These are phyloP conservation scores for Cyclotella choctawhatcheeana DNA, from an alignment of 108 stramenopile genomes.

Conservation along the genomic window DNA sequence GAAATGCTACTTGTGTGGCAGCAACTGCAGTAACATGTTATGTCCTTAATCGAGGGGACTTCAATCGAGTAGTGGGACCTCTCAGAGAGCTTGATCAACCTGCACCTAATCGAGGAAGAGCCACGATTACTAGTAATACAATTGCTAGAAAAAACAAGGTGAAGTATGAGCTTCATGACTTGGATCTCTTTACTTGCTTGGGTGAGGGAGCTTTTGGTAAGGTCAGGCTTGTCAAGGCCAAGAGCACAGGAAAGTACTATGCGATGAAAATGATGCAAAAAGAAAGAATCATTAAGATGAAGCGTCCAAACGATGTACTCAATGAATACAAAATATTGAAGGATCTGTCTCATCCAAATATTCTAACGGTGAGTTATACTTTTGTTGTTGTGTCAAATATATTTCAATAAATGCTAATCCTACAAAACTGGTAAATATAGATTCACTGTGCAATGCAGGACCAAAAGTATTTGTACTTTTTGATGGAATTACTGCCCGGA, in stretches of 20 bases:
- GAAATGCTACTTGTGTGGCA: conserved; percentile 53
- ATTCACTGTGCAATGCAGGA: conserved; percentile 57
- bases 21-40: conserved; percentile 32
- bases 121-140: background rate
- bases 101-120: background rate
- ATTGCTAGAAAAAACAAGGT: conserved; percentile 8
- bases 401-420: background rate
- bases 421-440: background rate
- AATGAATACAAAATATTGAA: conserved; percentile 47
- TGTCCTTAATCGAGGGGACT: conserved; percentile 51
- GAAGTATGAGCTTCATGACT: conserved; percentile 32
- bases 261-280: conserved; percentile 54
- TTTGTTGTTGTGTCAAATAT: background rate
- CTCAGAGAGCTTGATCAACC: conserved; percentile 49
- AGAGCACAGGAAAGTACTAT: conserved; percentile 38
- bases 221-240: conserved; percentile 40
- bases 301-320: conserved; percentile 40
- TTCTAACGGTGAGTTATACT: conserved; percentile 14
- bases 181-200: conserved; percentile 22
- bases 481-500: conserved; percentile 49
- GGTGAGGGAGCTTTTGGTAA: conserved; percentile 51
- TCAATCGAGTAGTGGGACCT: conserved; percentile 60
- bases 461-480: conserved; percentile 54
- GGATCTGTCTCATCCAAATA: conserved; percentile 54
- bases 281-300: conserved; percentile 34